Percentiles rank a stretch among this genome's conserved stretches.
Conservation (phyloP, 805 yeast species). For the Saturnispora quitensis region DNA sequence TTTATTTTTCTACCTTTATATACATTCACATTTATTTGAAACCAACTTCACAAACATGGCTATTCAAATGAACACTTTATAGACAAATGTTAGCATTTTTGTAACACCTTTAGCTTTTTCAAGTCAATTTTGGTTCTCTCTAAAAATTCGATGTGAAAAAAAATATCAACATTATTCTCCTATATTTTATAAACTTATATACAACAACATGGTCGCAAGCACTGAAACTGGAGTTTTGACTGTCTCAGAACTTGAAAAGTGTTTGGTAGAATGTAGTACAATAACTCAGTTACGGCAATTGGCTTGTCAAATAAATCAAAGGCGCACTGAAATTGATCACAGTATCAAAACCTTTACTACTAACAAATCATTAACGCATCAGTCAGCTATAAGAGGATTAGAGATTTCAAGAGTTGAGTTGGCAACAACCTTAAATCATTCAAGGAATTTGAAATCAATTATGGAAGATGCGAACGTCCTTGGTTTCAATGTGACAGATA, state of each 20-base stretch:
- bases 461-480: constrained; percentile 53
- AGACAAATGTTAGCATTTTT: neutral
- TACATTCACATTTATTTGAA: neutral
- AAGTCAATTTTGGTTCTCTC: neutral
- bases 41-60: neutral
- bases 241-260: neutral
- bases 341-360: constrained; percentile 17
- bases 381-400: constrained; percentile 33
- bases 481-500: constrained; percentile 58
- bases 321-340: neutral
- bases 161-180: neutral
- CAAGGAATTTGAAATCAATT: constrained; percentile 45
- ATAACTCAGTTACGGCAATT: constrained; percentile 16
- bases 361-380: constrained; percentile 30
- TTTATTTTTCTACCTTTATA: neutral
- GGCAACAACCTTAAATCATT: constrained; percentile 48
- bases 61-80: neutral
- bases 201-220: neutral
- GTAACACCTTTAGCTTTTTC: neutral
- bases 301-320: neutral
- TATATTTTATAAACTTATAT: neutral
- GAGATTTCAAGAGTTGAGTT: constrained; percentile 57
- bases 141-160: neutral
- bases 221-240: neutral
- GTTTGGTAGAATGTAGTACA: neutral